phyloP scores from a whole-genome alignment of 2,329 filamentous ascomycete species.

The Coniochaeta sp. region DNA sequence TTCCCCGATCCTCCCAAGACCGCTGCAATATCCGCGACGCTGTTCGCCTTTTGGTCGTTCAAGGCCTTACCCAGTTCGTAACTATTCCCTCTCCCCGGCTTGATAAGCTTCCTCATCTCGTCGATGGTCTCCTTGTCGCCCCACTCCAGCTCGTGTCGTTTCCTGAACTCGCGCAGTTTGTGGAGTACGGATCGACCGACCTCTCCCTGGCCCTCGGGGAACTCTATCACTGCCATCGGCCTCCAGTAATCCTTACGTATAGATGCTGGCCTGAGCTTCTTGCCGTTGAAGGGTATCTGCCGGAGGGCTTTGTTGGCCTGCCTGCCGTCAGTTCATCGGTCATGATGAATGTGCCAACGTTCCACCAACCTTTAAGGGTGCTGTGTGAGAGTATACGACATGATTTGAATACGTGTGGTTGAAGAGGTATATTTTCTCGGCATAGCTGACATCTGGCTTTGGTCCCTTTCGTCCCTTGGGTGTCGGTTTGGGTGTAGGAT shows the following conservation, averaged over 20 bases:
- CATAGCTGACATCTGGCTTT: slow-evolving; percentile 31
- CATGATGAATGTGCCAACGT: neutral
- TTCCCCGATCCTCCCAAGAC: slow-evolving; percentile 44
- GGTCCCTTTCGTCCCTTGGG: slow-evolving; percentile 6
- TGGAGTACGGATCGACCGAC: slow-evolving; percentile 54
- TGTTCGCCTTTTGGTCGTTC: slow-evolving; percentile 54
- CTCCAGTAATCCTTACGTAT: slow-evolving; percentile 62
- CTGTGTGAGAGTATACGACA: slow-evolving; percentile 43
- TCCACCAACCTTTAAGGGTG: slow-evolving; percentile 34
- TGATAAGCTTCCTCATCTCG: slow-evolving; percentile 29
- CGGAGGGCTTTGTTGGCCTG: slow-evolving; percentile 19
- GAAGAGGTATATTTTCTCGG: slow-evolving; percentile 52
- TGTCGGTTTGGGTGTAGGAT: slow-evolving; percentile 14
- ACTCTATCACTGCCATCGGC: slow-evolving; percentile 51
- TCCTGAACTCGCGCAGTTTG: slow-evolving; percentile 57
- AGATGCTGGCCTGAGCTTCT: slow-evolving; percentile 55
- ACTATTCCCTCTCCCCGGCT: slow-evolving; percentile 3
- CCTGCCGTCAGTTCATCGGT: neutral
- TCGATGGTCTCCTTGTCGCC: slow-evolving; percentile 27
- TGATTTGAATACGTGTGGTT: slow-evolving; percentile 40
- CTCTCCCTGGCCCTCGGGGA: slow-evolving; percentile 41
- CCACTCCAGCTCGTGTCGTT: slow-evolving; percentile 57
- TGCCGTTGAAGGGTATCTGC: slow-evolving; percentile 55
- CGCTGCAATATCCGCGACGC: slow-evolving; percentile 55
- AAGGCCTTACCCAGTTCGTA: slow-evolving; percentile 42